Conservation (phyloP, 202 grass and related monocot species). For the Panicum hallii region DNA sequence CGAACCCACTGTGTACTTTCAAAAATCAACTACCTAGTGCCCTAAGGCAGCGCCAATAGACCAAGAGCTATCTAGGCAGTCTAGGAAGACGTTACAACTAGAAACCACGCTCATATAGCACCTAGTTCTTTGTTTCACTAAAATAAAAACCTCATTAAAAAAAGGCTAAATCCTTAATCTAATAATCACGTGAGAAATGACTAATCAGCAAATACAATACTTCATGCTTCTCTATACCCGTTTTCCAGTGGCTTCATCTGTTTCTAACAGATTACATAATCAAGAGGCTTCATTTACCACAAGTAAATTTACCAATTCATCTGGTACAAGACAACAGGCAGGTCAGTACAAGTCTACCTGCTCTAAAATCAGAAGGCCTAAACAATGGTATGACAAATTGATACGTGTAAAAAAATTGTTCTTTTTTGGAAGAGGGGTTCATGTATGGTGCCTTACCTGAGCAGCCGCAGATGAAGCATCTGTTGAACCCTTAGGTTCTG, state of each 20-base stretch:
- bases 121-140: background rate
- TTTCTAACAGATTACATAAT: background rate
- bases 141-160: background rate
- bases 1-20: background rate
- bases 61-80: background rate
- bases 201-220: slow-evolving; percentile 4
- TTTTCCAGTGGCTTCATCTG: background rate
- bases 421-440: background rate
- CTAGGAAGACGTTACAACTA: background rate
- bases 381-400: background rate
- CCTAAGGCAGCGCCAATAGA: too few species aligned
- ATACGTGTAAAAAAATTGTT: background rate
- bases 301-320: background rate
- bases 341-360: background rate
- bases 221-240: too few species aligned
- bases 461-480: slow-evolving; percentile 72
- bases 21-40: background rate
- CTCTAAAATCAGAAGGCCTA: background rate
- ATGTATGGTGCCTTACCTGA: slow-evolving; percentile 54
- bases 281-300: background rate
- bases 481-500: slow-evolving; percentile 83
- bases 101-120: background rate
- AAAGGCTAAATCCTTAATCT: background rate
- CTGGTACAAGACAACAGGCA: background rate
- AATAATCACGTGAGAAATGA: background rate